Evolutionary conservation across 2,329 filamentous ascomycete species (phyloP), one percentile per base, ranked within the genome.

Genomic region (Rhexocercosporidium sp.): DNA sequence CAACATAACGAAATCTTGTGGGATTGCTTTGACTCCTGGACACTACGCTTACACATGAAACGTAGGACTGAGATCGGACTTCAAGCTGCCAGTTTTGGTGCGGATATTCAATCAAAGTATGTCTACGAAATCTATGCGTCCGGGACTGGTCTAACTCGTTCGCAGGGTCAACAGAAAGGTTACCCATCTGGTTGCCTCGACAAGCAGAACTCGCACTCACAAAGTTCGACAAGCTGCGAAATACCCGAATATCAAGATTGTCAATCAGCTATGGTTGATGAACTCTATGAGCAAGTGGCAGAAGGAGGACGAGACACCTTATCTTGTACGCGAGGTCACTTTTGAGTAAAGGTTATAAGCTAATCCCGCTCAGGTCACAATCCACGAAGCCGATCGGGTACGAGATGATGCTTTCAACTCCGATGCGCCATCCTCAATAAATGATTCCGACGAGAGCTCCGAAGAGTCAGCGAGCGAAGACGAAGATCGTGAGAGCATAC

Each of bases 211-310:
- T 37, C 89, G 94, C 25, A 98, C 96, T 0, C 91, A 93, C 62
- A 99, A 99, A 80, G 93, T 98, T 51, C 90, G 92, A 57, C 91
- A 94, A 78, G 96, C 96, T 0, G 90, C 92, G 16, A 88, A 90
- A 70, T 91, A 93, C 64, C 84, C 91, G 0, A 88, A 88, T 61
- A 92, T 98, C 79, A 94, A 94, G 77, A 97, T 99, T 66, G 96
- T 99, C 57, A 94, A 91, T 73, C 92, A 94, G 62, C 89, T 93
- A 74, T 99, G 96, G 96, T 88, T 99, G 34, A 85, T 90, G 37
- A 91, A 94, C 72, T 96, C 90, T 64, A 88, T 98, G 70, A 91
- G 89, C 29, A 90, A 91, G 77, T 99, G 96, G 96, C 84, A 86
- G 70, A 90, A 87, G 65, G 82, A 96, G 12, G 89, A 96, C 65